Evolutionary conservation across 345 rosid species (phyloP).

Genomic region (Psidium guajava): DNA sequence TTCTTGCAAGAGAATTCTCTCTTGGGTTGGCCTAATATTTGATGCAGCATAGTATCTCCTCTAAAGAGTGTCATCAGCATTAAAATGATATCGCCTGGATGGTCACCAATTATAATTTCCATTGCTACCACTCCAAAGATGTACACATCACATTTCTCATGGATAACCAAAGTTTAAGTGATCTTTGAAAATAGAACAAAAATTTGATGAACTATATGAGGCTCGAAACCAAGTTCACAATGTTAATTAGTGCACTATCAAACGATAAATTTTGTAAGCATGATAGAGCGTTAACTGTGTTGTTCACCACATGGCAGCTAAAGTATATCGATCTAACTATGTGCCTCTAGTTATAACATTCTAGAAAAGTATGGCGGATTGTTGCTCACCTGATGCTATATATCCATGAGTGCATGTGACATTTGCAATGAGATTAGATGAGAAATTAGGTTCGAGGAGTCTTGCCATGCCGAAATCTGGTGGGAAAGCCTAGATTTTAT

Average conservation of each 20-base stretch:
- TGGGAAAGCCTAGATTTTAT: not conserved
- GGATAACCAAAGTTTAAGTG: slow-evolving; percentile 11
- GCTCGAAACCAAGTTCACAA: not conserved
- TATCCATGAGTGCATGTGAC: slow-evolving; percentile 12
- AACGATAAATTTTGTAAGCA: rapidly evolving
- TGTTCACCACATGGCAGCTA: not conserved
- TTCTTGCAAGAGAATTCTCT: not conserved
- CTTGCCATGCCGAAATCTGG: slow-evolving; percentile 11
- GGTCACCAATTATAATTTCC: slow-evolving; percentile 9
- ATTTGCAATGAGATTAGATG: not conserved
- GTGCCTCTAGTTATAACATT: not conserved
- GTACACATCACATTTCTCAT: slow-evolving; percentile 15
- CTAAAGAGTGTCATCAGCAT: not conserved
- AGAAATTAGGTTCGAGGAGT: not conserved
- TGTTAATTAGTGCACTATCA: not conserved
- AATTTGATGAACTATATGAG: not conserved
- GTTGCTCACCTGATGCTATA: slow-evolving; percentile 7
- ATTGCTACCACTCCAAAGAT: slow-evolving; percentile 16
- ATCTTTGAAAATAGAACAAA: slow-evolving; percentile 4
- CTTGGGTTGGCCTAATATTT: not conserved
- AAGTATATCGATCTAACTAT: not conserved
- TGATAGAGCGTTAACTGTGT: rapidly evolving
- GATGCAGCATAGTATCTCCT: not conserved
- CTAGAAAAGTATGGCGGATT: not conserved
- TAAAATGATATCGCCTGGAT: slow-evolving; percentile 7